Evolutionary conservation across 1,284 basidiomycete species (phyloP), one percentile per base, ranked within the genome.

Genomic region (Ceratobasidium sp.): DNA sequence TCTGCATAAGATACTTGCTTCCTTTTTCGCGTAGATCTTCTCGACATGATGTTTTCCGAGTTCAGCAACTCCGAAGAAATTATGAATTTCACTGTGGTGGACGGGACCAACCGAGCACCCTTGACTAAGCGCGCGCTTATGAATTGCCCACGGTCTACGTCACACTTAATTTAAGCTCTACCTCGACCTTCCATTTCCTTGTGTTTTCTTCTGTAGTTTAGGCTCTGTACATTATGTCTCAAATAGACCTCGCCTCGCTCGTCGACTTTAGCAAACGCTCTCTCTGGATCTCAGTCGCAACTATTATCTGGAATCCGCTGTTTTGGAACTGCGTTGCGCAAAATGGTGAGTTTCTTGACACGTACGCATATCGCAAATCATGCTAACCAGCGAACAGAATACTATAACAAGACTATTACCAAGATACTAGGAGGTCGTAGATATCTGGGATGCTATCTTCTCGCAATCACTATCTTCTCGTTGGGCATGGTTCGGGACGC

Each of bases 301-400:
- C 92, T 78, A 93, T 96, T 69, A 84, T 90, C 18, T 97, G 98
- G 88, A 98, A 98, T 84, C 97, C 97, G 0, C 91, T 92, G 1
- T 97, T 95, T 82, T 99, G 97, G 97, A 99, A 99, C 86, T 92
- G 97, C 80, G 92, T 97, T 49, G 97, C 97, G 39, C 92, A 93
- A 79, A 96, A 97, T 87, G 97, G 97, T 97, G 78, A 78, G 89
- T 67, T 26, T 53, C 63, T 71, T 33, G n/a, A 78, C 75, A 10
- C 55, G 3, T 66, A 18, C 42, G 18, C 60, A 28, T 69, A 2
- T 33, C n/a, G 42, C 72, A 49, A 58, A 18, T 39, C 73, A 51
- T 73, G 68, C 78, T 66, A 12, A 26, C 23, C 82, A 97, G 13
- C 39, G 13, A 42, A 42, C 39, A 63, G 96, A 98, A 86, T 95